Conservation (phyloP, 1,284 basidiomycete genomes). For the Ustilago vetiveriae region DNA sequence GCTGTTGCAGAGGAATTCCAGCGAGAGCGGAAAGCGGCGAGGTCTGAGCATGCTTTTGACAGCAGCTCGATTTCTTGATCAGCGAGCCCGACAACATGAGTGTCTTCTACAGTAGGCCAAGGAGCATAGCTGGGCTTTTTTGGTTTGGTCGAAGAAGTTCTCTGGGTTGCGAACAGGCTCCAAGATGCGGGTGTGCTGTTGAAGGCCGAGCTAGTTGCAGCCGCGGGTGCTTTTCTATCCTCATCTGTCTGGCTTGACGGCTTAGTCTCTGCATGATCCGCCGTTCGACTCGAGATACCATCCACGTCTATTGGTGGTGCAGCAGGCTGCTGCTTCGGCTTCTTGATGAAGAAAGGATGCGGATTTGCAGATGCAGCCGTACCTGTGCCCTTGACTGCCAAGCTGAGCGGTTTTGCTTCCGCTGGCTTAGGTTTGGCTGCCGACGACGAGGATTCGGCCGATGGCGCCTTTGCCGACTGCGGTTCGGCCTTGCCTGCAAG, state of each 20-base stretch:
- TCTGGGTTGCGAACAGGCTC: constrained; percentile 34
- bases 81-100: constrained; percentile 13
- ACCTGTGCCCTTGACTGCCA: constrained; percentile 32
- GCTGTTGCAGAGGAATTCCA: too few species aligned
- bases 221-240: constrained; percentile 8
- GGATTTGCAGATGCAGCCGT: constrained; percentile 11
- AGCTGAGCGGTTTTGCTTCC: constrained; percentile 26
- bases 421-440: background rate
- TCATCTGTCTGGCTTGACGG: background rate
- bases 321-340: constrained; percentile 10
- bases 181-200: constrained; percentile 15
- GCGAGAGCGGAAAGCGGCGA: constrained; percentile 17
- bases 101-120: constrained; percentile 22
- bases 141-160: constrained; percentile 6
- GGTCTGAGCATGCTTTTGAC: background rate
- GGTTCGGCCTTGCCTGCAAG: background rate
- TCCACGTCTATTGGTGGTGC: constrained; percentile 4
- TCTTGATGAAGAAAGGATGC: constrained; percentile 41
- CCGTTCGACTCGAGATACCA: background rate
- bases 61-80: constrained; percentile 7
- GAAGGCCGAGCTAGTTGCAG: constrained; percentile 3
- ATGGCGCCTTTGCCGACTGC: background rate
- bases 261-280: background rate
- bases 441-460: background rate
- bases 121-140: constrained; percentile 24